phyloP scores from a whole-genome alignment of 2,329 filamentous ascomycete species.

The Epichloe sibirici region DNA sequence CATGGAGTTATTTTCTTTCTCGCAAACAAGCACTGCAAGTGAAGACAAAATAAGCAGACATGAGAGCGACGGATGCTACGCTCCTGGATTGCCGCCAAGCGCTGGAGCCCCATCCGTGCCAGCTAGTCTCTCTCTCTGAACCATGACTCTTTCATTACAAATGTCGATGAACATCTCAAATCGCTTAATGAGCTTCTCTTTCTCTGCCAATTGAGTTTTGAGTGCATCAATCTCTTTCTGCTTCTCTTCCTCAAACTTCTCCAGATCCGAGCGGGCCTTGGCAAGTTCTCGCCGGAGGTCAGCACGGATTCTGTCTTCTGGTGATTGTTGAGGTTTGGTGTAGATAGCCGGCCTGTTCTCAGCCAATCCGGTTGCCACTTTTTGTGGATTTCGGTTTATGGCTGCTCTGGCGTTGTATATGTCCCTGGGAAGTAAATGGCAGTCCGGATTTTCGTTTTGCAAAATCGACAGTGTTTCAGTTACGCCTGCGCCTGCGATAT shows the following conservation, averaged over 20 bases:
- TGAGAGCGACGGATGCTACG: conserved; percentile 5
- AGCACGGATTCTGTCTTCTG: conserved; percentile 51
- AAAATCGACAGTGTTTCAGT: conserved; percentile 55
- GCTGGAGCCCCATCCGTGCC: conserved; percentile 16
- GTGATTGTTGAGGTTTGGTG: conserved; percentile 50
- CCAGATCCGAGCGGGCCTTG: conserved; percentile 43
- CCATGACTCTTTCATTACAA: conserved; percentile 54
- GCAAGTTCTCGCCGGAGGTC: conserved; percentile 49
- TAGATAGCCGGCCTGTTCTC: conserved; percentile 53
- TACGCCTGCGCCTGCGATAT: conserved; percentile 44
- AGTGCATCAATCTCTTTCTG: conserved; percentile 46
- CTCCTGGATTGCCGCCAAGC: conserved; percentile 15
- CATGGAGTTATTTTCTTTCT: not conserved
- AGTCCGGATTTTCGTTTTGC: conserved; percentile 50
- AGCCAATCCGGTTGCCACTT: conserved; percentile 45
- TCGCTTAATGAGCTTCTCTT: conserved; percentile 48
- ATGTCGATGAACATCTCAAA: conserved; percentile 62
- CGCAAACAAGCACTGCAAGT: not conserved
- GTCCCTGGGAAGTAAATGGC: conserved; percentile 50
- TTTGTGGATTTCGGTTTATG: conserved; percentile 52
- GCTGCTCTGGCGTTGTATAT: conserved; percentile 57
- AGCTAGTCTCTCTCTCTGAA: conserved; percentile 40
- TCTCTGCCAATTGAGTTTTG: conserved; percentile 48
- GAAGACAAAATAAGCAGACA: not conserved
- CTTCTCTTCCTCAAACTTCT: conserved; percentile 42